phyloP scores from a whole-genome alignment of 2,329 filamentous ascomycete genomes.

The Metarhizium robertsii region DNA sequence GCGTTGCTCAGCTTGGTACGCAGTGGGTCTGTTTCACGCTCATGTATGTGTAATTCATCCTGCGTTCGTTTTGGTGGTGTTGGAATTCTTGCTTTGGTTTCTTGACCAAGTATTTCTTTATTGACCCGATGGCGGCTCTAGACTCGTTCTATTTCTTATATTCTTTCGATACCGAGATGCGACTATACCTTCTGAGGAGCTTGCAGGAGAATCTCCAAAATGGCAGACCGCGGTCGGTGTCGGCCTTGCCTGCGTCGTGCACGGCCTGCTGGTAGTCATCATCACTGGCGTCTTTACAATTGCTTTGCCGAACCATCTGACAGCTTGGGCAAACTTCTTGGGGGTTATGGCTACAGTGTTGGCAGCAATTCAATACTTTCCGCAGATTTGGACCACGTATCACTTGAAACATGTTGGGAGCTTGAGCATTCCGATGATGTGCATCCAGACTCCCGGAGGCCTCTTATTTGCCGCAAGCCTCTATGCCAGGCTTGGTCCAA shows the following conservation, averaged over 20 bases:
- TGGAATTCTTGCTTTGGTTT: not conserved
- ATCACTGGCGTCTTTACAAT: slow-evolving; percentile 60
- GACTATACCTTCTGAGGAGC: slow-evolving; percentile 39
- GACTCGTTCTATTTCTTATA: slow-evolving; percentile 84
- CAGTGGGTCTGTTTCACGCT: slow-evolving; percentile 89
- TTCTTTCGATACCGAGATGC: slow-evolving; percentile 69
- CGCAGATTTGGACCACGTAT: slow-evolving; percentile 91
- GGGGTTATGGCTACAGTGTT: slow-evolving; percentile 71
- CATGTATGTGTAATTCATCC: slow-evolving; percentile 54
- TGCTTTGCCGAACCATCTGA: slow-evolving; percentile 53
- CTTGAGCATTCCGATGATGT: slow-evolving; percentile 95
- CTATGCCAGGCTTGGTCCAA: slow-evolving; percentile 65
- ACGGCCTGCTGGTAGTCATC: slow-evolving; percentile 62
- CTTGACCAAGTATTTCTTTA: not conserved
- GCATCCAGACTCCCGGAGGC: slow-evolving; percentile 90
- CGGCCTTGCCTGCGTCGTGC: slow-evolving; percentile 61
- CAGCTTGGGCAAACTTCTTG: slow-evolving; percentile 75
- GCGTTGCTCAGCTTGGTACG: slow-evolving; percentile 81
- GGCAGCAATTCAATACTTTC: slow-evolving; percentile 83
- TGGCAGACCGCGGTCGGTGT: slow-evolving; percentile 76
- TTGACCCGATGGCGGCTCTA: slow-evolving; percentile 28
- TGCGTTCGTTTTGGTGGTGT: not conserved
- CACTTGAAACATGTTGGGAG: slow-evolving; percentile 77
- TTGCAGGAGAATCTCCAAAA: slow-evolving; percentile 45
- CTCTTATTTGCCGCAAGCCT: slow-evolving; percentile 84